phyloP scores from a whole-genome alignment of 78 protist genomes.

The Neovahlkampfia damariscottae region DNA sequence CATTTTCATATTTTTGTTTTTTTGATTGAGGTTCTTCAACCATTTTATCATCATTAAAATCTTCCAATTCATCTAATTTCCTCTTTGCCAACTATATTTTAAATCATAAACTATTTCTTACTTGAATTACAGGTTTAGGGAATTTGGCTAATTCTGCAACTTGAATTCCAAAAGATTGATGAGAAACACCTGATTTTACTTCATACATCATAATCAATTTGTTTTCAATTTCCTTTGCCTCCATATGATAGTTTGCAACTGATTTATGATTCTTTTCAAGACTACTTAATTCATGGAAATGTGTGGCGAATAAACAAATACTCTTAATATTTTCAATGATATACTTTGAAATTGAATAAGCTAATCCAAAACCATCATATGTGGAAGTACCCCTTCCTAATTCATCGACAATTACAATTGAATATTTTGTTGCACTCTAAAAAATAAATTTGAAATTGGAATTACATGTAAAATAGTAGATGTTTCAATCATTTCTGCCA shows the following conservation, averaged over 20 bases:
- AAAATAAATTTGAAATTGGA: no score
- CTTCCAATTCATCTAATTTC: slow-evolving; percentile 16
- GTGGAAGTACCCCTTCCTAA: slow-evolving; percentile 98
- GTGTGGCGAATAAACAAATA: slow-evolving; percentile 76
- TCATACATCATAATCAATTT: slow-evolving; percentile 43
- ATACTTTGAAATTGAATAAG: slow-evolving; percentile 88
- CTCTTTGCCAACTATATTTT: no score
- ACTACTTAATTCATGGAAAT: slow-evolving; percentile 80
- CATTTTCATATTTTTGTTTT: no score
- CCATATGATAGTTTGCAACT: slow-evolving; percentile 7
- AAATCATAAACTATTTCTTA: no score
- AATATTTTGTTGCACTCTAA: slow-evolving; percentile 54
- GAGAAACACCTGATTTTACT: slow-evolving; percentile 68
- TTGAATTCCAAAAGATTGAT: slow-evolving; percentile 81
- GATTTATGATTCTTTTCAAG: background rate
- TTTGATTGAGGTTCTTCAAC: no score
- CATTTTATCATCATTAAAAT: background rate
- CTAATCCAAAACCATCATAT: slow-evolving; percentile 97
- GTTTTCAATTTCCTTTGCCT: background rate
- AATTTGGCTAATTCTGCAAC: slow-evolving; percentile 75
- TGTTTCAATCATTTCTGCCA: slow-evolving; percentile 99
- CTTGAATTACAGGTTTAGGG: slow-evolving; percentile 11
- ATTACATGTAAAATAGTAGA: no score
- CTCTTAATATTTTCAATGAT: background rate
- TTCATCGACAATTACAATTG: slow-evolving; percentile 93